Evolutionary conservation across 1,284 basidiomycete genomes (phyloP), one percentile per base, ranked within the genome.

Genomic region (Melanopsichium pennsylvanicum): DNA sequence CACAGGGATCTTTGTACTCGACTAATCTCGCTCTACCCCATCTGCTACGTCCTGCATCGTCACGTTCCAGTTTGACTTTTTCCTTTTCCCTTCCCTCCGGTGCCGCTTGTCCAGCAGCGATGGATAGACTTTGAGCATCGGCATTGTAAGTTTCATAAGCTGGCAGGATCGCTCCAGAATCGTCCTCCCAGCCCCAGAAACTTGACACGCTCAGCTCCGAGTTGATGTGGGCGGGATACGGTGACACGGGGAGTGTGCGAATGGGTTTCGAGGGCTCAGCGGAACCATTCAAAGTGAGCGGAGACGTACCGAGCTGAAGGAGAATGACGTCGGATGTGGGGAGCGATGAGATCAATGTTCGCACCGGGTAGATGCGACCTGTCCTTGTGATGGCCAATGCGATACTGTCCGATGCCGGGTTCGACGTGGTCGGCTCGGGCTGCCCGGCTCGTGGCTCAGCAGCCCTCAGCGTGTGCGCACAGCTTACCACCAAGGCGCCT

Each of bases 191-290:
- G 83, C 86, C 67, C 81, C 81, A 80, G 47, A 89, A 86, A 55
- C 87, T 86, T 64, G 88, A 87, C 6, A 86, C 85, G 12, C 83
- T 84, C 15, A 90, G 83, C 3, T 81, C 63, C 1, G 86, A 84
- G 16, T 84, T 84, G 4, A 83, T 81, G 0, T 84, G 84, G 2
- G 84, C 85, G 0, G 89, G 88, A 74, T 89, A 90, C 1, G 87
- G 88, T 13, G 87, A 88, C 18, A 90, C 82, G 1, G 88, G 88
- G 0, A 90, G 84, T 0, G 87, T 83, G 12, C 82, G 63, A 1
- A 80, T 82, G 0, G 47, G 40, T 12, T n/a, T 22, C 10, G 48
- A 5, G 3, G 27, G 13, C 5, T 22, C 19, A 1, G 44, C 23
- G 5, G 26, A 31, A 22, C 55, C 45, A 33, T 64, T 59, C 33